Evolutionary conservation across 345 rosid species (phyloP).

Genomic region (Streptanthus diversifolius): DNA sequence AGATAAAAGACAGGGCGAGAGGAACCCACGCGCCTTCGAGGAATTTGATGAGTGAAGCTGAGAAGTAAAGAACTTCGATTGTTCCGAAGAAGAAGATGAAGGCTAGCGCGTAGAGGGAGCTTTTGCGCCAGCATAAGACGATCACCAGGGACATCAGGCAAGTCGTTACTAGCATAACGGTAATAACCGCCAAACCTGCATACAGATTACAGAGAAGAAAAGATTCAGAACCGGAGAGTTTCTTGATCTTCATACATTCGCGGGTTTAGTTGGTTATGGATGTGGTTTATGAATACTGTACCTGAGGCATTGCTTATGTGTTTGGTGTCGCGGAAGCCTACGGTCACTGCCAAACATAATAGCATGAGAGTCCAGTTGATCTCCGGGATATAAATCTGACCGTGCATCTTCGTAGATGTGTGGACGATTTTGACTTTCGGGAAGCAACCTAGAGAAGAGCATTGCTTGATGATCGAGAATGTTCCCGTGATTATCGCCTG

Average conservation of each 20-base stretch:
- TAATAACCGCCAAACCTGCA: conserved; percentile 94
- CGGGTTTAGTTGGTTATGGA: neutral
- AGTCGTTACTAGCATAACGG: conserved; percentile 95
- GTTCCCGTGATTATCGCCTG: conserved; percentile 97
- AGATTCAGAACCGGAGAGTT: conserved; percentile 1
- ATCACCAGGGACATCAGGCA: conserved; percentile 90
- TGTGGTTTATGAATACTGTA: neutral
- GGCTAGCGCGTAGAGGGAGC: conserved; percentile 52
- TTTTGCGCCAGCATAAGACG: conserved; percentile 88
- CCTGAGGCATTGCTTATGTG: conserved; percentile 94
- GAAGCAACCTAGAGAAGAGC: conserved; percentile 90
- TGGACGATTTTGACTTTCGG: conserved; percentile 89
- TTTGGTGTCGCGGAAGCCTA: conserved; percentile 88
- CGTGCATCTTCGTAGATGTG: conserved; percentile 86
- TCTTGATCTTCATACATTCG: neutral
- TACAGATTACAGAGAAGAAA: neutral
- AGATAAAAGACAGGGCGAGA: conserved; percentile 64
- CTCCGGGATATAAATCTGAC: conserved; percentile 95
- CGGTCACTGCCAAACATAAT: conserved; percentile 86
- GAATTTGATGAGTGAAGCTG: conserved; percentile 96
- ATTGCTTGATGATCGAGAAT: conserved; percentile 93
- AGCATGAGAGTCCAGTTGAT: conserved; percentile 97
- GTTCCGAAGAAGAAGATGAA: conserved; percentile 82
- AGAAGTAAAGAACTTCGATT: conserved; percentile 85
- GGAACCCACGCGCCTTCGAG: conserved; percentile 99